These are phyloP conservation scores for Phytophthora fragariaefolia DNA, from an alignment of 352 stramenopile species.

Conservation along the genomic window DNA sequence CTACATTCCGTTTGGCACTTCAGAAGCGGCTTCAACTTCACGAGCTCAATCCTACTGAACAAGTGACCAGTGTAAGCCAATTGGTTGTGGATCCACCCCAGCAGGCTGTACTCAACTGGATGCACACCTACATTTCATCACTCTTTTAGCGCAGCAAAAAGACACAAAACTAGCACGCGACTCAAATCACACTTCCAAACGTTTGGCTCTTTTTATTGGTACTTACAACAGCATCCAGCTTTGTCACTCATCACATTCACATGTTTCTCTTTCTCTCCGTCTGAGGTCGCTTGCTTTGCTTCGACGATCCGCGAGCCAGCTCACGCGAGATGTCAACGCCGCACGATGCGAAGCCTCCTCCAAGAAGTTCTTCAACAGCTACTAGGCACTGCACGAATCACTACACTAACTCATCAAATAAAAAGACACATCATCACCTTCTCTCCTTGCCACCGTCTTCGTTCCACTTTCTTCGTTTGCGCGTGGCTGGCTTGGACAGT, in stretches of 20 bases:
- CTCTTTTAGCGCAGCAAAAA: slow-evolving; percentile 22
- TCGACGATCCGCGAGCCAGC: slow-evolving; percentile 15
- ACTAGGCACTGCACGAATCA: slow-evolving; percentile 46
- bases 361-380: slow-evolving; percentile 53
- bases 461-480: slow-evolving; percentile 31
- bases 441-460: slow-evolving; percentile 22
- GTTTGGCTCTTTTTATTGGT: slow-evolving; percentile 35
- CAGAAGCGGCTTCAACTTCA: slow-evolving; percentile 27
- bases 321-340: slow-evolving; percentile 21
- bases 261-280: slow-evolving; percentile 38
- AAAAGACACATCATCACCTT: slow-evolving; percentile 34
- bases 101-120: slow-evolving; percentile 29
- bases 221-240: slow-evolving; percentile 40
- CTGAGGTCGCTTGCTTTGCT: slow-evolving; percentile 23
- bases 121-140: slow-evolving; percentile 35
- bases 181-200: slow-evolving; percentile 30
- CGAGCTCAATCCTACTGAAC: slow-evolving; percentile 12
- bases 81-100: slow-evolving; percentile 14
- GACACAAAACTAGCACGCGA: slow-evolving; percentile 5
- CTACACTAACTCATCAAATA: slow-evolving; percentile 40
- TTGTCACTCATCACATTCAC: slow-evolving; percentile 44
- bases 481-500: slow-evolving; percentile 17
- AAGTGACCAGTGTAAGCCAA: neutral
- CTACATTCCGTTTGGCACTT: slow-evolving; percentile 49
- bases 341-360: slow-evolving; percentile 24